These are phyloP conservation scores for Sclerotinia spermophila DNA, from an alignment of 2,329 filamentous ascomycete genomes.

Conservation along the genomic window DNA sequence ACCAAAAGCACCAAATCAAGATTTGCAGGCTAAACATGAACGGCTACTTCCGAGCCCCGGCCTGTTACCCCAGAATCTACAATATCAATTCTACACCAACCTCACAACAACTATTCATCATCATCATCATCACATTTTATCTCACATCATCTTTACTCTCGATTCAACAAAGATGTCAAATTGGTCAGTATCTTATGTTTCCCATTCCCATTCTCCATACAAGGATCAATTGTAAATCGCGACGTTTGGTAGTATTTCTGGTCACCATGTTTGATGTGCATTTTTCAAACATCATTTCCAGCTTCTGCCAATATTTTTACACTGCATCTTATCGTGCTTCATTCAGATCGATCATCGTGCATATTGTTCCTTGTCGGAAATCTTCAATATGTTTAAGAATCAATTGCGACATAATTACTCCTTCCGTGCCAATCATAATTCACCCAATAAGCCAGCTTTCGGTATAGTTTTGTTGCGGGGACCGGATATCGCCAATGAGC, in stretches of 20 bases:
- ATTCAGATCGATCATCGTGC: not conserved
- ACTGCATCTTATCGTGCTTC: not conserved
- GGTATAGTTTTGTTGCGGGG: slow-evolving; percentile 1
- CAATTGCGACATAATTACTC: not conserved
- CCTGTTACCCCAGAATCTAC: not conserved
- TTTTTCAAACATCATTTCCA: not conserved
- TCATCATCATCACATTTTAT: not conserved
- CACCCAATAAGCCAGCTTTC: not conserved
- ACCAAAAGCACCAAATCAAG: not conserved
- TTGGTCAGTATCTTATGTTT: no score
- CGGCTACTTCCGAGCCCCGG: not conserved
- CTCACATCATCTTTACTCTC: not conserved
- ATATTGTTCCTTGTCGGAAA: not conserved
- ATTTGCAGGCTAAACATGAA: not conserved
- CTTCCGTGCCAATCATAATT: slow-evolving; percentile 10
- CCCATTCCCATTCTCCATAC: no score
- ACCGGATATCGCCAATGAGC: not conserved
- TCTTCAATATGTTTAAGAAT: not conserved
- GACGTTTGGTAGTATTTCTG: not conserved
- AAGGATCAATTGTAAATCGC: no score
- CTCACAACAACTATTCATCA: not conserved
- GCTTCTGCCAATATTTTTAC: not conserved
- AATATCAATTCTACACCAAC: not conserved
- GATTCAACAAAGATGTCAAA: no score
- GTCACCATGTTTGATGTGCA: not conserved